phyloP scores from a whole-genome alignment of 305 asterid species.

The Ilex paraguariensis region DNA sequence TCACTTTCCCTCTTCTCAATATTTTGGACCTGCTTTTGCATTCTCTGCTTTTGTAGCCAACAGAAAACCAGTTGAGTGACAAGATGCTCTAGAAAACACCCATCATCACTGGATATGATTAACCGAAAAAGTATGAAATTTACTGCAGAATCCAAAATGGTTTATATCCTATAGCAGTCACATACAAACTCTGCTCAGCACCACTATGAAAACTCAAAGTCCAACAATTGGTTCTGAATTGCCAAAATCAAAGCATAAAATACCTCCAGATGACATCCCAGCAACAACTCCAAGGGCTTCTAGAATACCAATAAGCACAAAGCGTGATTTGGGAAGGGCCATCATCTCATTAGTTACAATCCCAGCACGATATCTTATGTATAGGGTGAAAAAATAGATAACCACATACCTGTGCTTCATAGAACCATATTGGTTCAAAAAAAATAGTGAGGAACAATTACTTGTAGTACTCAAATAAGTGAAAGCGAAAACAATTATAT shows the following conservation, averaged over 20 bases:
- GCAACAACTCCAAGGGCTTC: conserved; percentile 77
- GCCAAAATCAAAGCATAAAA: conserved; percentile 5
- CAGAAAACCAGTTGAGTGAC: no score
- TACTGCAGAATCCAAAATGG: no score
- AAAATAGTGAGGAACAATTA: no score
- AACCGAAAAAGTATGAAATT: no score
- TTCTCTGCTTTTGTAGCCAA: conserved; percentile 6
- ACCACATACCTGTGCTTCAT: conserved; percentile 51
- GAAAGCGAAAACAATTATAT: no score
- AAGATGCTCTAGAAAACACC: conserved; percentile 2
- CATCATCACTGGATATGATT: no score
- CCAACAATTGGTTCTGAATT: conserved; percentile 3
- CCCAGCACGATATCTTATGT: conserved; percentile 54
- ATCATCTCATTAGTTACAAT: conserved; percentile 75
- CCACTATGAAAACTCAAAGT: neutral
- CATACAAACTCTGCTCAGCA: neutral
- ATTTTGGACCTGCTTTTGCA: conserved; percentile 1
- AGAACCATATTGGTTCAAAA: conserved; percentile 7
- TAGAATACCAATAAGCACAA: conserved; percentile 60
- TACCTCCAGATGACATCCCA: conserved; percentile 90
- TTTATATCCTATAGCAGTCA: conserved; percentile 1
- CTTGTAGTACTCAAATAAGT: no score
- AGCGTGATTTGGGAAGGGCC: conserved; percentile 53
- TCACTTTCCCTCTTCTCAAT: neutral
- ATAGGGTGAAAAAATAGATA: conserved; percentile 48